Evolutionary conservation across 345 rosid genomes (phyloP).

Genomic region (Xanthoceras sorbifolium): DNA sequence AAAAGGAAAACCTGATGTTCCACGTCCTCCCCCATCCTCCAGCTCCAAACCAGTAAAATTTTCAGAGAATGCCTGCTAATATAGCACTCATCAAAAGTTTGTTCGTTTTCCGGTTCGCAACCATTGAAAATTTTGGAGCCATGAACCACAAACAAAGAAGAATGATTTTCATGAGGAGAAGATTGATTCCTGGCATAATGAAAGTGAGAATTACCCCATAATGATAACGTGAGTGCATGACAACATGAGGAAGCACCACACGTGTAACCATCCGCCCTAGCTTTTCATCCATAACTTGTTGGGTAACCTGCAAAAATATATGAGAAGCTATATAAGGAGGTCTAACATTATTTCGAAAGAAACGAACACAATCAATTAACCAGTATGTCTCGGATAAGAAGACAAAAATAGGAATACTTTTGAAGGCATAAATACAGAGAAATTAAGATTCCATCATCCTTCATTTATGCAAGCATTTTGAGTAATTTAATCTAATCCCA

Average conservation of each 20-base stretch:
- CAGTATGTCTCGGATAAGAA: not conserved
- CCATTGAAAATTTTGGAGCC: conserved; percentile 8
- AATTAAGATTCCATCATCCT: not conserved
- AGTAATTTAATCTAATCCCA: not conserved
- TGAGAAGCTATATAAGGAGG: not conserved
- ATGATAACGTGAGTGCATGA: conserved; percentile 95
- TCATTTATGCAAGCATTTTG: not conserved
- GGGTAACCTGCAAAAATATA: conserved; percentile 61
- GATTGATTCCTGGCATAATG: not conserved
- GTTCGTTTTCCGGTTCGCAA: conserved; percentile 8
- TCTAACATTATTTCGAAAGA: not conserved
- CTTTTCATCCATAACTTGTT: conserved; percentile 85
- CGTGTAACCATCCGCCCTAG: conserved; percentile 93
- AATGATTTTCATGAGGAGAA: not conserved
- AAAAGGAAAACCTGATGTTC: conserved; percentile 74
- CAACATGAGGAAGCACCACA: conserved; percentile 94
- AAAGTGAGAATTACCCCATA: conserved; percentile 65
- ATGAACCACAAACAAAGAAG: conserved; percentile 8
- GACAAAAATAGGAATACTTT: not conserved
- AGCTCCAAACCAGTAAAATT: conserved; percentile 97
- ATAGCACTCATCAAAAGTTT: conserved; percentile 15
- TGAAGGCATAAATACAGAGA: not conserved
- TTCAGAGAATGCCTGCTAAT: conserved; percentile 82
- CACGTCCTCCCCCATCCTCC: conserved; percentile 99
- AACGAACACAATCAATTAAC: not conserved